Conservation (phyloP, 2,329 filamentous ascomycete species). For the Pyricularia grisea region DNA sequence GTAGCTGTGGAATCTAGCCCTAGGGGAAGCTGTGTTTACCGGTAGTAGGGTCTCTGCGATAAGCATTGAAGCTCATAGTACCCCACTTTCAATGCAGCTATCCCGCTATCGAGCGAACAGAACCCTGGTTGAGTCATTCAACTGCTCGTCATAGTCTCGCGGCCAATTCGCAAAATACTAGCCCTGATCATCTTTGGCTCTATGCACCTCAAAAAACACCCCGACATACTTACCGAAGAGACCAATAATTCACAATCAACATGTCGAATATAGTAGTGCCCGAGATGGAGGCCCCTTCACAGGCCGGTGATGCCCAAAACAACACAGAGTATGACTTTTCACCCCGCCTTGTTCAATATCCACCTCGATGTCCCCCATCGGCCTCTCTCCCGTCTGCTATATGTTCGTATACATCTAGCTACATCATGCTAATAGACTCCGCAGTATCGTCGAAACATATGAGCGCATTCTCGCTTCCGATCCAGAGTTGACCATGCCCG, state of each 20-base stretch:
- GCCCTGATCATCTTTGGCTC: neutral
- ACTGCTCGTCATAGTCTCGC: neutral
- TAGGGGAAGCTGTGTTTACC: neutral
- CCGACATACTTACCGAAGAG: neutral
- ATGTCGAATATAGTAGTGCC: neutral
- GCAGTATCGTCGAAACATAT: slow-evolving; percentile 49
- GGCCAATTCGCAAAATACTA: neutral
- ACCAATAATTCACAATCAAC: neutral
- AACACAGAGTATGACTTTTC: neutral
- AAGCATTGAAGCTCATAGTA: neutral
- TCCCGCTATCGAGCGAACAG: neutral
- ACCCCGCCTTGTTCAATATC: neutral
- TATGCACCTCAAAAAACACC: neutral
- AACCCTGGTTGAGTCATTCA: slow-evolving; percentile 1
- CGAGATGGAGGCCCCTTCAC: neutral
- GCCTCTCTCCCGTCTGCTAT: neutral
- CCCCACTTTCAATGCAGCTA: neutral
- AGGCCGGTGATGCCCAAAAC: neutral
- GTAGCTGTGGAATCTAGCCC: neutral
- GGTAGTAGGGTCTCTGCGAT: neutral
- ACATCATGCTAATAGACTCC: neutral
- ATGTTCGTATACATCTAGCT: neutral
- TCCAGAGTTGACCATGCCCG: slow-evolving; percentile 84
- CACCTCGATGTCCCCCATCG: neutral
- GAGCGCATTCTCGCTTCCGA: slow-evolving; percentile 50